These are phyloP conservation scores for Hemerocallis citrina DNA, from an alignment of 106 monocot genomes.

Conservation along the genomic window DNA sequence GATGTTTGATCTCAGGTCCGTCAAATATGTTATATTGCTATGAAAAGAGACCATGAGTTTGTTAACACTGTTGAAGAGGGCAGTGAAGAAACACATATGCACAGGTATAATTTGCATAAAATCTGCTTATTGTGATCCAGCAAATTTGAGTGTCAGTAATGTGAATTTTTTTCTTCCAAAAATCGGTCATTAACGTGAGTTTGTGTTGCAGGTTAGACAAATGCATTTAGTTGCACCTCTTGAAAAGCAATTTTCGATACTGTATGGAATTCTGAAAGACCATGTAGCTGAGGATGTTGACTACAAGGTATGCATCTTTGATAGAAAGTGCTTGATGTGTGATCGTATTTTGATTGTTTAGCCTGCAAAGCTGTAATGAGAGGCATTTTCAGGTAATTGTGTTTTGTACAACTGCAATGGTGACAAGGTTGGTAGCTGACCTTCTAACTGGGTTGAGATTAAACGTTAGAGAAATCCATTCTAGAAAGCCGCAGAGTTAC, in stretches of 20 bases:
- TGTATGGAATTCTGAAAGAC: slow-evolving; percentile 45
- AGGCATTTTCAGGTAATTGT: slow-evolving; percentile 48
- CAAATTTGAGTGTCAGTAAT: too few species aligned
- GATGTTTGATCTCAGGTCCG: slow-evolving; percentile 29
- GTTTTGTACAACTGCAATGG: slow-evolving; percentile 68
- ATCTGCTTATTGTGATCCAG: neutral
- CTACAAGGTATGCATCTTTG: slow-evolving; percentile 38
- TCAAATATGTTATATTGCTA: slow-evolving; percentile 57
- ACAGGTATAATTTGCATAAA: slow-evolving; percentile 23
- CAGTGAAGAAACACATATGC: slow-evolving; percentile 58
- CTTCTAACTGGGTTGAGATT: slow-evolving; percentile 47
- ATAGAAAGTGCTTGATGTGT: neutral
- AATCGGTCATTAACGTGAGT: neutral
- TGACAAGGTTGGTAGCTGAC: slow-evolving; percentile 50
- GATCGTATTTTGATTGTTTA: neutral
- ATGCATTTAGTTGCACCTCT: slow-evolving; percentile 53
- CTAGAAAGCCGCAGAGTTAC: slow-evolving; percentile 58
- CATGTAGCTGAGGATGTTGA: slow-evolving; percentile 61
- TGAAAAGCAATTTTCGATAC: slow-evolving; percentile 51
- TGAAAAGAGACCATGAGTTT: slow-evolving; percentile 73
- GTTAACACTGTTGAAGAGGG: slow-evolving; percentile 65
- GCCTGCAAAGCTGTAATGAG: neutral
- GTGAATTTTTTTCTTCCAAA: too few species aligned
- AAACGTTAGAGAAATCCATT: slow-evolving; percentile 69
- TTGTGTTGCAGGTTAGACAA: slow-evolving; percentile 42